phyloP scores from a whole-genome alignment of 345 rosid species.

The Eucalyptus paniculata region DNA sequence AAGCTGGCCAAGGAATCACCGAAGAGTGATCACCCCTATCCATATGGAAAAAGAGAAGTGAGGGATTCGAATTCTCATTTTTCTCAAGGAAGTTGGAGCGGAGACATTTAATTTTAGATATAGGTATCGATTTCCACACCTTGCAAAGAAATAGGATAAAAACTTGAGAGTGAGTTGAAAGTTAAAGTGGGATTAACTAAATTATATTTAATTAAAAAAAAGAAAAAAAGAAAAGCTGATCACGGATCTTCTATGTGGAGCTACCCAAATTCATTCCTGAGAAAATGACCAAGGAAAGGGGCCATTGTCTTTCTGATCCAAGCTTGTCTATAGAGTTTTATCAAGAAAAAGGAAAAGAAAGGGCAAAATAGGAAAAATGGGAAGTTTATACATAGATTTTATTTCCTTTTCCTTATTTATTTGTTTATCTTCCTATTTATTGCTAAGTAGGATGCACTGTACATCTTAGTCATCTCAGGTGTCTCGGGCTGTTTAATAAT shows the following conservation, averaged over 20 bases:
- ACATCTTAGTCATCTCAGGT: background rate
- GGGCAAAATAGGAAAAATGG: background rate
- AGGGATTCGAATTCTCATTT: accelerated
- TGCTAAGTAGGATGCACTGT: background rate
- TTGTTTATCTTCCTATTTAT: background rate
- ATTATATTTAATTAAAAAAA: too few relatives aligned
- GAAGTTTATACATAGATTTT: background rate
- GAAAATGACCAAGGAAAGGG: background rate
- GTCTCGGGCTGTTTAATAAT: background rate
- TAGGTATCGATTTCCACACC: too few relatives aligned
- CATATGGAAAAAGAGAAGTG: too few relatives aligned
- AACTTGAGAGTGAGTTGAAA: too few relatives aligned
- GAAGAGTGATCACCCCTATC: too few relatives aligned
- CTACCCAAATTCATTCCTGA: background rate
- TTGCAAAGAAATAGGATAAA: too few relatives aligned
- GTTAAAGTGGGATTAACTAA: too few relatives aligned
- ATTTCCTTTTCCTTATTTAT: background rate
- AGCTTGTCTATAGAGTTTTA: background rate
- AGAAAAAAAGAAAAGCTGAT: background rate
- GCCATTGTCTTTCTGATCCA: background rate
- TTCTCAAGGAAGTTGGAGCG: too few relatives aligned
- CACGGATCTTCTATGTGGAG: background rate
- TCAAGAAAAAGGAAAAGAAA: background rate
- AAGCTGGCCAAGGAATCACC: background rate
- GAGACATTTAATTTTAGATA: too few relatives aligned